Base-by-base conservation (phyloP, 805 yeast species). In the Zygoascus ofunaensis region DNA sequence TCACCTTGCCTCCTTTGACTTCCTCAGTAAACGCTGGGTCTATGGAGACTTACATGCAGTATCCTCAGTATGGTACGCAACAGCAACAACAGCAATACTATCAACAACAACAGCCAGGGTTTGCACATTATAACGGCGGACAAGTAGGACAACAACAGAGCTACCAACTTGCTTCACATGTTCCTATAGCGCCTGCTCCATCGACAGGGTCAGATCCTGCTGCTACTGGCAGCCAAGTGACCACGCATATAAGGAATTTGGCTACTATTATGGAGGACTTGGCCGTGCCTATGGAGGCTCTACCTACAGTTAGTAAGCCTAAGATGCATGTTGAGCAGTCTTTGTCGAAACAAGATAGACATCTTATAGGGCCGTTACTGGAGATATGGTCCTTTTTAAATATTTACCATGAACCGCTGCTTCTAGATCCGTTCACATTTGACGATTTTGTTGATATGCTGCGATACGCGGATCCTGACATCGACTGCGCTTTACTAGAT, bases 361-460 rank as follows among this genome's bases (percentile, higher is more conserved):
- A 36, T 23, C 41, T 49, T n/a, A 47, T 58, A 5, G 57, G 65
- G 17, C 36, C 48, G 10, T 42, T 61, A 20, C 49, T 87, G 20
- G 89, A 84, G 54, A 60, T 73, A 3, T 87, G 94, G 94, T 67
- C 76, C 1, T 87, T 86, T 55, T 60, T 85, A 23, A 84, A 84
- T 58, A 71, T 83, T 41, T 86, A 79, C 59, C 76, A 78, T 52
- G 71, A 71, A 30, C 77, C 86, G 0, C 64, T 86, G 26, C 57
- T 72, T 4, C 62, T 87, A n/a, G 87, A 81, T 54, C 73, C 82
- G 0, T 80, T 84, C 54, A 80, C 90, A 0, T 84, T 82, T 64
- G 95, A 86, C 62, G 94, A 82, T 52, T 83, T 76, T 55, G 57
- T 81, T 5, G 74, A 76, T 44, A 79, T 77, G 8, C 58, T 81